phyloP scores from a whole-genome alignment of 2,329 filamentous ascomycete species.

The Zasmidium angulare region DNA sequence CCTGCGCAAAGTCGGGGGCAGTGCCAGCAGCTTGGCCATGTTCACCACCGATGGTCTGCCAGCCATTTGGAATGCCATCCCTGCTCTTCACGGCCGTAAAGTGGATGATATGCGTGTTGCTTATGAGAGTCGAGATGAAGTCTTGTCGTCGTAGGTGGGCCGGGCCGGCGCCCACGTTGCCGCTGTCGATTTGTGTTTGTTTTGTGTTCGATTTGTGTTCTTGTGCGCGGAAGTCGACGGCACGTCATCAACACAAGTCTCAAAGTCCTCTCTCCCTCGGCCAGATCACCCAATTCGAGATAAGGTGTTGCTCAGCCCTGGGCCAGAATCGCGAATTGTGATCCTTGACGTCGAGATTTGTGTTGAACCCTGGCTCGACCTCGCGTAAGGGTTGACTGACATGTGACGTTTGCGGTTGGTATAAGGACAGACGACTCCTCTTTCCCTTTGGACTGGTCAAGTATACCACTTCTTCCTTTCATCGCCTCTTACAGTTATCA shows the following conservation, averaged over 20 bases:
- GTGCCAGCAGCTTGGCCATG: slow-evolving; percentile 23
- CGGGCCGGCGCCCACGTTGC: neutral
- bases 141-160: neutral
- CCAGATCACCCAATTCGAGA: no score
- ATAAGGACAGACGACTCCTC: no score
- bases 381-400: no score
- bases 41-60: slow-evolving; percentile 8
- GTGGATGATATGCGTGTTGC: neutral
- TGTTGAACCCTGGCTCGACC: no score
- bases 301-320: no score
- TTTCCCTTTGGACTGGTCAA: neutral
- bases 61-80: slow-evolving; percentile 10
- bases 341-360: no score
- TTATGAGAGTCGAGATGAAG: neutral
- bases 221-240: neutral
- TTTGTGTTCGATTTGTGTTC: neutral
- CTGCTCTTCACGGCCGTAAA: neutral
- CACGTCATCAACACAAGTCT: neutral
- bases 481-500: neutral
- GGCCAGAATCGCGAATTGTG: no score
- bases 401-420: no score
- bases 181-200: neutral
- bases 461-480: neutral
- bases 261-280: no score
- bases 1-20: slow-evolving; percentile 30